Percentiles rank a stretch among this genome's conserved stretches.
phyloP scores from a whole-genome alignment of 148 eudicot genomes.

The Pouteria glomerata region DNA sequence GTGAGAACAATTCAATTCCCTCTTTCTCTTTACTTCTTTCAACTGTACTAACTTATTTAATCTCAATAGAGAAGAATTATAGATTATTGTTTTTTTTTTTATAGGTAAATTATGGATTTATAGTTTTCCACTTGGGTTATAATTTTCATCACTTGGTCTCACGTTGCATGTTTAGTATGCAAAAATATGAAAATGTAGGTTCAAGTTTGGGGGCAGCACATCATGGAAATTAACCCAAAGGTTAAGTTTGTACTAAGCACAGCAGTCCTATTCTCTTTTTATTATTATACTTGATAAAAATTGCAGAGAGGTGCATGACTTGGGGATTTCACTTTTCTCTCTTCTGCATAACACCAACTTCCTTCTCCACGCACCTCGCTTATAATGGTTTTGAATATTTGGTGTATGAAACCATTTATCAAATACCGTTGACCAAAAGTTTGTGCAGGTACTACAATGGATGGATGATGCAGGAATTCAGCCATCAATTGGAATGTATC shows the following conservation, averaged over 20 bases:
- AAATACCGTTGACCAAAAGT: no score
- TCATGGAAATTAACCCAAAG: background rate
- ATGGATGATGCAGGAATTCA: slow-evolving; percentile 77
- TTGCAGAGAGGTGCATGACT: background rate
- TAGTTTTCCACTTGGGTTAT: no score
- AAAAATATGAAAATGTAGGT: background rate
- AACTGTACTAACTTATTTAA: no score
- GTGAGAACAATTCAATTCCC: no score
- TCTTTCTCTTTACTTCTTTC: no score
- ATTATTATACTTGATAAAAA: background rate
- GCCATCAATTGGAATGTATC: slow-evolving; percentile 66
- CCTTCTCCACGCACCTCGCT: no score
- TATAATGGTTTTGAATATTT: background rate
- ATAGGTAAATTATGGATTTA: no score
- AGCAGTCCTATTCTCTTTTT: background rate
- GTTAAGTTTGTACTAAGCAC: background rate
- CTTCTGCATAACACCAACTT: no score
- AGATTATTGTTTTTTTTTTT: no score
- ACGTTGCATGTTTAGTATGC: background rate
- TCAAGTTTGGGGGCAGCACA: background rate
- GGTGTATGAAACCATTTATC: background rate
- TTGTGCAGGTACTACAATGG: slow-evolving; percentile 76
- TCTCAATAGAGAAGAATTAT: no score
- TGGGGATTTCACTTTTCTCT: no score
- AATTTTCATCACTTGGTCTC: background rate